Base-by-base conservation (phyloP, 176 grass and related monocot species). In the Cenchrus fungigraminus region DNA sequence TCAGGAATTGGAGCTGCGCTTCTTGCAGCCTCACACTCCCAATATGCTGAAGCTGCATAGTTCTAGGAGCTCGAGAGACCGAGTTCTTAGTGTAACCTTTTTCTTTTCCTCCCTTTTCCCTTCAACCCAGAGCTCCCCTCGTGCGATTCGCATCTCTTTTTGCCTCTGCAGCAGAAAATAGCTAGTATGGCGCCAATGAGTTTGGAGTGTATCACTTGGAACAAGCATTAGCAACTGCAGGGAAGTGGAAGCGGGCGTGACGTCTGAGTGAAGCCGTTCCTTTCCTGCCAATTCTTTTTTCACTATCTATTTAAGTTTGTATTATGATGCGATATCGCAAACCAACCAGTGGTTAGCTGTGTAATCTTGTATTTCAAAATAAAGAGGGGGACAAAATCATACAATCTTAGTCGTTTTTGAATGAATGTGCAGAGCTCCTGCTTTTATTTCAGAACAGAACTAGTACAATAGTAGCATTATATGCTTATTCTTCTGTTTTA, bases 1-100 rank as follows among this genome's bases (percentile, higher is more conserved):
- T 97, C 94, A 16, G 94, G 94, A 70, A 90, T 97, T 49, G 94
- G 94, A 19, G 94, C 94, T 20, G 87, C 91, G 1, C 89, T 97
- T 76, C 89, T 97, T 65, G 91, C 94, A 13, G 94, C 94, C 25
- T 97, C 94, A 59, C 92, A 97, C 79, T 94, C 94, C 43, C 87
- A 97, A 31, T 94, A 97, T 74, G 73, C 79, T 57, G 65, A 63
- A 69, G 72, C 45, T 50, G 85, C 86, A 6, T 91, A 92, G 73
- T 79, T 71, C 62, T 82, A 43, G 69, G 84, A 68, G 62, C 54
- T 77, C 19, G 8, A 52, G 50, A 65, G 87, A 79, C 37, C 10
- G 46, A 51, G 10, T 12, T 79, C 88, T 74, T 6, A 75, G 43
- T 68, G 45, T 59, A 63, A 78, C 61, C 25, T 46, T 62, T 70